Base-by-base conservation (phyloP, 2,329 filamentous ascomycete genomes). In the Fusarium coicis region DNA sequence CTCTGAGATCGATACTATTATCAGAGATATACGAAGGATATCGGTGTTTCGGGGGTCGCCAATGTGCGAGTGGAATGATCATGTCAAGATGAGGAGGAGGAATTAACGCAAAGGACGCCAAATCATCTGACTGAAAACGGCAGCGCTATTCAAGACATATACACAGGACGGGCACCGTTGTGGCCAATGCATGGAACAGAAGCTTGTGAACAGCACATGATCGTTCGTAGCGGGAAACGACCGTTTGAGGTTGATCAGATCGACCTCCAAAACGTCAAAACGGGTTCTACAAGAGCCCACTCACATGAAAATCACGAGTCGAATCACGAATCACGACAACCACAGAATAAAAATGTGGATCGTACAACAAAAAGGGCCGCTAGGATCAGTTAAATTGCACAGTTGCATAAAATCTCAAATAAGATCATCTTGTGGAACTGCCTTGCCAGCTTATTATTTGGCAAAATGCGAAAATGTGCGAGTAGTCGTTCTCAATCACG, bases 251-350 rank as follows among this genome's bases (percentile, higher is more conserved):
- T 64, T 50, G 66, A 56, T 40, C 47, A 64, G 44, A 61, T 52
- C 55, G 40, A 46, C 46, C 57, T 49, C 43, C 37, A 56, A 68
- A 56, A 40, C 18, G 40, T 46, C 60, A 63, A 56, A 52, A 54
- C 49, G 52, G 66, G 46, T 37, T 58, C 43, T 34, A 40, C 32
- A 58, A 52, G 39, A 55, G 40, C 50, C 59, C 72, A 59, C 68
- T 55, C 63, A 66, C 52, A 50, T 66, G 57, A 63, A 67, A 64
- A 77, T 76, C 75, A 77, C 69, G 72, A 44, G 73, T 66, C 34
- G 16, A 34, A 77, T 76, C 75, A 77, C 70, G 52, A 65, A 75
- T 64, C 75, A 77, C 66, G 59, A 70, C 59, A 56, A 67, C 67
- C 39, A 46, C 52, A 49, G 39, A 52, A 42, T 18, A 59, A 32